Evolutionary conservation across 169 alveolate species (phyloP), one percentile per base, ranked within the genome.

Genomic region (Cyclospora cayetanensis): DNA sequence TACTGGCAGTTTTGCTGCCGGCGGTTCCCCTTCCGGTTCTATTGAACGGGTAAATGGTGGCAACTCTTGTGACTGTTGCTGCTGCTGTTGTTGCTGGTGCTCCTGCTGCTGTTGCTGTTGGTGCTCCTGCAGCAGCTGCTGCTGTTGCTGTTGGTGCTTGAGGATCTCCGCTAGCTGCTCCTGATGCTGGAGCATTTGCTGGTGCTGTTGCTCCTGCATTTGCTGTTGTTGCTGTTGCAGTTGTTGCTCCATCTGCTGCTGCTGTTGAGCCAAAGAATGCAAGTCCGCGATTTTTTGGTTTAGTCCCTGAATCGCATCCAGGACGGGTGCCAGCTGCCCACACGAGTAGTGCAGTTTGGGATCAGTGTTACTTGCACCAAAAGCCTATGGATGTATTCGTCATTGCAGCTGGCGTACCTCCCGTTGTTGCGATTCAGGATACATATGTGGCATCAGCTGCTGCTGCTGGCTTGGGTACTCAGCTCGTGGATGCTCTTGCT

Each of bases 171-270:
- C 43, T 15, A 46, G 15, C 20, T 65, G 37, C 77, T 65, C 43
- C 77, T 27, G 42, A 20, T 55, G 70, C 25, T 55, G 11, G 34
- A 55, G 25, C 70, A 15, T 20, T 29, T 55, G 70, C 70, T 55
- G 34, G 15, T 20, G 15, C 34, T 15, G 70, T 4, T 4, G 7
- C 4, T 55, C 31, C 9, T 29, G 34, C 7, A 55, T 4, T 55
- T 29, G 9, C 27, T 20, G 7, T 5, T 20, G 70, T 20, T 55
- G 70, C 27, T 55, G 77, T 42, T 22, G 77, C 60, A 46, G 7
- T 25, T 22, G 77, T 20, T 65, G 77, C 77, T 65, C 43, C 77
- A 27, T 37, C 77, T 65, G 77, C 77, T 65, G 77, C 77, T 65
- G 77, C 77, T 65, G 77, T 42, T 65, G 53, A 15, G 82, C 82